Base-by-base conservation (phyloP, 495 filamentous ascomycete species). In the Penicillium argentinense region DNA sequence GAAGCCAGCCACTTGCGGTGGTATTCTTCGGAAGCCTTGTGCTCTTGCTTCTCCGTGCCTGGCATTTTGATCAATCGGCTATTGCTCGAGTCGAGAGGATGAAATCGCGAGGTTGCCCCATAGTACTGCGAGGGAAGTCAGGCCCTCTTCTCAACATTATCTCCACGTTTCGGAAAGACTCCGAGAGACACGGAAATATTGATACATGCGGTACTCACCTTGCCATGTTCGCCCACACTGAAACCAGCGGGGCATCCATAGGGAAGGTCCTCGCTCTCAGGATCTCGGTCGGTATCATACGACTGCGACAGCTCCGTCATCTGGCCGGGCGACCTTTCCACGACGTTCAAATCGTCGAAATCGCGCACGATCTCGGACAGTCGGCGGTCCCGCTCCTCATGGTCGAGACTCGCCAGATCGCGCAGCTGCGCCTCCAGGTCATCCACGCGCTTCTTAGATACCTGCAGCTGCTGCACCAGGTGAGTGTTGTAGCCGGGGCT, bases 71-170 rank as follows among this genome's bases (percentile, higher is more conserved):
- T 6, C 40, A 34, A 23, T 0, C 23, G 41, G 21, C 34, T 29
- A 13, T 45, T 24, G n/a, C 12, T 16, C n/a, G 30, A 4, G n/a
- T 18, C 30, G n/a, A 51, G 23, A 13, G 48, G 40, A 28, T 51
- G 48, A 32, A 51, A 51, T 19, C 48, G 34, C 13, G 48, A 51
- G 9, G 48, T 51, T 9, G 48, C 48, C 1, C 48, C 40, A 38
- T 28, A 51, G 33, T 51, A 51, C 27, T 51, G 24, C 13, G 27
- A n/a, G 7, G 30, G 30, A n/a, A n/a, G n/a, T n/a, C n/a, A n/a
- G n/a, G n/a, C n/a, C n/a, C n/a, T n/a, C n/a, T n/a, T n/a, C n/a
- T n/a, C n/a, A n/a, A n/a, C n/a, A n/a, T n/a, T n/a, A n/a, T n/a
- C n/a, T n/a, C n/a, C n/a, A n/a, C n/a, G n/a, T n/a, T n/a, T n/a